Conservation (phyloP, 805 yeast genomes). For the Monosporozyma servazzii region DNA sequence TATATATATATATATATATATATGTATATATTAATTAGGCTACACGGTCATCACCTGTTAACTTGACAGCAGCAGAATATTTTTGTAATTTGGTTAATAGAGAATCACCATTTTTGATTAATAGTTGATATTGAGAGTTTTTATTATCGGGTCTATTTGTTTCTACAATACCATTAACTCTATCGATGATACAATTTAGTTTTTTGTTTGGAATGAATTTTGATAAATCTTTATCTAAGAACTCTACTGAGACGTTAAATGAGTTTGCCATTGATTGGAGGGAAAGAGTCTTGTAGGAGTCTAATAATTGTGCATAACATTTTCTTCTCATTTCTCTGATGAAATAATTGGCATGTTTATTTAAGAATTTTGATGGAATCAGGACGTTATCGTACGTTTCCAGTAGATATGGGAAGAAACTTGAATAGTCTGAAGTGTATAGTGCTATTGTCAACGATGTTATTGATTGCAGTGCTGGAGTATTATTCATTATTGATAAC, state of each 20-base stretch:
- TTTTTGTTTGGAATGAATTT: slow-evolving; percentile 88
- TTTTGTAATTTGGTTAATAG: slow-evolving; percentile 90
- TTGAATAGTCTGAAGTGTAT: slow-evolving; percentile 78
- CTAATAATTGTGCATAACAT: slow-evolving; percentile 88
- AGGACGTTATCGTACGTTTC: slow-evolving; percentile 69
- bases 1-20: not conserved
- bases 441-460: slow-evolving; percentile 75
- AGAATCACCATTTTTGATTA: slow-evolving; percentile 87
- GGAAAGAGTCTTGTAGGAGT: slow-evolving; percentile 85
- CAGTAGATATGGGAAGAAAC: slow-evolving; percentile 67
- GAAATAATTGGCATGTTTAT: slow-evolving; percentile 73
- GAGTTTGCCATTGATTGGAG: slow-evolving; percentile 88
- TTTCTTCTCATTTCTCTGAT: slow-evolving; percentile 89
- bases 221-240: slow-evolving; percentile 78
- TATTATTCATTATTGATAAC: slow-evolving; percentile 63
- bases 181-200: slow-evolving; percentile 89
- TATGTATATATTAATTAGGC: slow-evolving; percentile 4
- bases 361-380: slow-evolving; percentile 54
- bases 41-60: slow-evolving; percentile 81
- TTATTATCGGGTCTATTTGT: slow-evolving; percentile 95
- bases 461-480: slow-evolving; percentile 68
- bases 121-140: slow-evolving; percentile 81
- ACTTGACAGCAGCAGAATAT: slow-evolving; percentile 93
- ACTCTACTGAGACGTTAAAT: slow-evolving; percentile 82
- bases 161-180: slow-evolving; percentile 89